Evolutionary conservation across 208 protist genomes (phyloP).

Genomic region (Wallacemonas sp.): DNA sequence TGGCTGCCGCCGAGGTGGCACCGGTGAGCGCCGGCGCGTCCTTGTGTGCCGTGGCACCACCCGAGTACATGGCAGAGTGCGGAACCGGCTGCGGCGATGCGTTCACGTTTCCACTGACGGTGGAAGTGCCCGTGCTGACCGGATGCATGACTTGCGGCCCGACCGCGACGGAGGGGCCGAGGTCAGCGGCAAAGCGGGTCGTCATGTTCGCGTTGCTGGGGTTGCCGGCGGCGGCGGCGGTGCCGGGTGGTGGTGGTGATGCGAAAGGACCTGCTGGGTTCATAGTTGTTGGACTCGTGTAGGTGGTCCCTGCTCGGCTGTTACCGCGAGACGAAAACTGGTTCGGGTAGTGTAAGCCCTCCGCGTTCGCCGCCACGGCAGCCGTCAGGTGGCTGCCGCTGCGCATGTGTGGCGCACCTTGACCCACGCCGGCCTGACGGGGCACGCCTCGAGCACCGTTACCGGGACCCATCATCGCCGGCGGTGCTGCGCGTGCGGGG

Average conservation of each 20-base stretch:
- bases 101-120: not conserved
- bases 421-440: not conserved
- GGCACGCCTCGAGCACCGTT: not conserved
- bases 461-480: slow-evolving; percentile 5
- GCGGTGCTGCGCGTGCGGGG: not conserved
- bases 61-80: slow-evolving; percentile 9
- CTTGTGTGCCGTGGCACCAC: not conserved
- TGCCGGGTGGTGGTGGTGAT: not conserved
- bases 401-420: not conserved
- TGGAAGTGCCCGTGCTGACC: not conserved
- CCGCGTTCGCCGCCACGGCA: not conserved
- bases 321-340: slow-evolving; percentile 12
- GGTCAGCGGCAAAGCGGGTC: not conserved
- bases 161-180: not conserved
- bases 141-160: not conserved
- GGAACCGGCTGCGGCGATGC: not conserved
- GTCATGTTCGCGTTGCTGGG: not conserved
- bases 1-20: slow-evolving; percentile 1
- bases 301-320: slow-evolving; percentile 20
- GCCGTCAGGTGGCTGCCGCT: not conserved
- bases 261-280: not conserved
- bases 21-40: slow-evolving; percentile 3
- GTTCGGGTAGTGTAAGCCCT: not conserved
- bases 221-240: not conserved
- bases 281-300: slow-evolving; percentile 19